phyloP scores from a whole-genome alignment of 768 basidiomycete species.

The Amanita rubescens region DNA sequence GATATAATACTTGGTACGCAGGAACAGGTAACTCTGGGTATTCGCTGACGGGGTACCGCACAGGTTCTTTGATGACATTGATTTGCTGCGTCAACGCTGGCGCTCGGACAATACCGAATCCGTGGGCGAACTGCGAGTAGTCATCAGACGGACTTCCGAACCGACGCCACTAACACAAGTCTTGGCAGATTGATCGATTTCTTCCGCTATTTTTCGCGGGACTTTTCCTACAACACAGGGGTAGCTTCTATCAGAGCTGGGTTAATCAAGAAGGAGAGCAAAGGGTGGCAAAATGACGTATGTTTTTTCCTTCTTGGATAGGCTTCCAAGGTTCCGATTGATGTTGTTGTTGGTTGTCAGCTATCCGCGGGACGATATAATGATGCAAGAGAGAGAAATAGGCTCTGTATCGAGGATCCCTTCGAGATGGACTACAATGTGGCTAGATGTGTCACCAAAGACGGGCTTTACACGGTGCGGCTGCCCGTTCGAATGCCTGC shows the following conservation, averaged over 20 bases:
- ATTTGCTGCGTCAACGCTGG: constrained; percentile 87
- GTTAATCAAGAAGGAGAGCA: constrained; percentile 80
- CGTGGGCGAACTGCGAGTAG: constrained; percentile 85
- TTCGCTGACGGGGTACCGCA: constrained; percentile 8
- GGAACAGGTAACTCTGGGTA: not conserved
- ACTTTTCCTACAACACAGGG: constrained; percentile 86
- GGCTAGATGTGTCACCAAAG: constrained; percentile 91
- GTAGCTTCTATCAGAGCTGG: constrained; percentile 91
- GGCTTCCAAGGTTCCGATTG: constrained; percentile 1
- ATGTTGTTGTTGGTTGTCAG: constrained; percentile 20
- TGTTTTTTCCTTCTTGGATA: constrained; percentile 18
- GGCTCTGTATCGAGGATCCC: constrained; percentile 97
- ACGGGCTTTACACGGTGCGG: constrained; percentile 86
- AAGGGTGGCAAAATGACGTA: constrained; percentile 95
- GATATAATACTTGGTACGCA: constrained; percentile 72
- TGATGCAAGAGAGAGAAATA: constrained; percentile 80
- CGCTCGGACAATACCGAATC: constrained; percentile 88
- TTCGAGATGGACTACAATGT: constrained; percentile 98
- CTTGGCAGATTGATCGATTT: constrained; percentile 83
- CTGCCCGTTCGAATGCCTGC: not conserved
- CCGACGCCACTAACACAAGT: constrained; percentile 10
- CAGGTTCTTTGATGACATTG: constrained; percentile 98
- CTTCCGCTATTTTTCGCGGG: constrained; percentile 92
- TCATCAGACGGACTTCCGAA: not conserved
- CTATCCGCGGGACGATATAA: constrained; percentile 49